These are phyloP conservation scores for Arachnomyces sp. DNA, from an alignment of 2,329 filamentous ascomycete genomes.

Conservation along the genomic window DNA sequence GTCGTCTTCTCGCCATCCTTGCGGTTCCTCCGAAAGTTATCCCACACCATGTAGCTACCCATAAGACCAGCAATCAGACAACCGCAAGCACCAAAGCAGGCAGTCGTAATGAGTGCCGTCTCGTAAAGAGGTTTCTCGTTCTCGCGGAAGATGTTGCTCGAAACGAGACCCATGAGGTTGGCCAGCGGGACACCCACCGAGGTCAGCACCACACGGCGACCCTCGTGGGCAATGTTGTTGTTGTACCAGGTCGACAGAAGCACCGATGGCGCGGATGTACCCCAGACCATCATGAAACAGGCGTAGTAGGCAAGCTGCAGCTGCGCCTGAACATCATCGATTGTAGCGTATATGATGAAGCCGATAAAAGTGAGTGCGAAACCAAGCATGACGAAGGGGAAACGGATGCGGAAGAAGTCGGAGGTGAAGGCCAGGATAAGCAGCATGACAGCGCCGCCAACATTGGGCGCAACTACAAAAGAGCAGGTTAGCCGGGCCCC, in stretches of 20 bases:
- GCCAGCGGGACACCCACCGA: conserved; percentile 66
- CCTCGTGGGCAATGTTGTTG: conserved; percentile 75
- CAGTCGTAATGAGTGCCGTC: conserved; percentile 58
- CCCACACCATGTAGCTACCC: conserved; percentile 57
- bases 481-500: background rate
- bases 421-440: conserved; percentile 65
- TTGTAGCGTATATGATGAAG: conserved; percentile 69
- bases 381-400: conserved; percentile 66
- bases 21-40: conserved; percentile 55
- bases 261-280: conserved; percentile 66
- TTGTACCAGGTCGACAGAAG: conserved; percentile 67
- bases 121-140: conserved; percentile 60
- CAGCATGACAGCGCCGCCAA: conserved; percentile 64
- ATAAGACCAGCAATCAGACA: conserved; percentile 48
- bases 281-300: conserved; percentile 77
- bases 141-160: conserved; percentile 59
- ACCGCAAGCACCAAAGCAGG: conserved; percentile 55
- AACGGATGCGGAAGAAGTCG: conserved; percentile 59
- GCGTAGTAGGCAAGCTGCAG: conserved; percentile 63
- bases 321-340: conserved; percentile 54
- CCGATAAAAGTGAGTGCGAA: conserved; percentile 69
- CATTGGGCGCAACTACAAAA: conserved; percentile 61
- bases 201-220: conserved; percentile 61
- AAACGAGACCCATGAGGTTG: conserved; percentile 68
- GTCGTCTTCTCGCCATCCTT: conserved; percentile 48